A percentile compares a stretch with the other conserved stretches of the same genome.
Evolutionary conservation across 2,329 filamentous ascomycete genomes (phyloP).

Genomic region (Talaromyces albobiverticillius): DNA sequence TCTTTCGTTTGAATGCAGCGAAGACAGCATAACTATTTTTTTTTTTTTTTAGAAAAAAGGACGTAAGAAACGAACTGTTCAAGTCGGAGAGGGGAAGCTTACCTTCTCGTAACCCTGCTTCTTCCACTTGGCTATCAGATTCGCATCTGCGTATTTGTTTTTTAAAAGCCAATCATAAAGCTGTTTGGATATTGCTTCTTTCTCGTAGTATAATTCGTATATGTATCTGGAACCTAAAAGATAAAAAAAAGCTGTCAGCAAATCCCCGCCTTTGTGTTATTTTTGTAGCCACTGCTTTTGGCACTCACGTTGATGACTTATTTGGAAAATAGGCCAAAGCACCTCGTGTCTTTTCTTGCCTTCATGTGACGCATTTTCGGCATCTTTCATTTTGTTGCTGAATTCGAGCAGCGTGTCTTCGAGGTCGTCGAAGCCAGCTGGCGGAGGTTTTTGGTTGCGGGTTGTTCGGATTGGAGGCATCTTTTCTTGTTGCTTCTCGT

Average conservation of each 20-base stretch:
- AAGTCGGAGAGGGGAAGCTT: no score
- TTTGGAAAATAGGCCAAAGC: slow-evolving; percentile 96
- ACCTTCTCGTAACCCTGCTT: slow-evolving; percentile 99
- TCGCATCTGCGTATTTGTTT: slow-evolving; percentile 92
- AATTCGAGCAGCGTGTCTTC: slow-evolving; percentile 68
- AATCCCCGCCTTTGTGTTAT: no score
- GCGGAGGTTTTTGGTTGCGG: slow-evolving; percentile 61
- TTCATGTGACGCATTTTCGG: slow-evolving; percentile 79
- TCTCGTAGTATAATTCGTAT: slow-evolving; percentile 97
- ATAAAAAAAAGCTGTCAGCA: neutral
- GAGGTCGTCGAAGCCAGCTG: slow-evolving; percentile 65
- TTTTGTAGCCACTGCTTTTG: no score
- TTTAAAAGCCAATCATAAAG: slow-evolving; percentile 96
- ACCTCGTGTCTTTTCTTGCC: slow-evolving; percentile 85
- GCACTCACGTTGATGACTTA: slow-evolving; percentile 78
- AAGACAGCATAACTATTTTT: slow-evolving; percentile 86
- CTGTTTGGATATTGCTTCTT: slow-evolving; percentile 87
- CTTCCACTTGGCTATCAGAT: slow-evolving; percentile 99
- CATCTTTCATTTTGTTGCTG: slow-evolving; percentile 69
- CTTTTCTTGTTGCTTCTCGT: slow-evolving; percentile 4
- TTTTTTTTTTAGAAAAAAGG: neutral
- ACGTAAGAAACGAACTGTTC: no score
- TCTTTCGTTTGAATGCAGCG: slow-evolving; percentile 99
- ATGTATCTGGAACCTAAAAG: slow-evolving; percentile 76
- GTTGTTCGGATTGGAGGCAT: slow-evolving; percentile 63